phyloP scores from a whole-genome alignment of 345 rosid genomes.

The Corymbia maculata region DNA sequence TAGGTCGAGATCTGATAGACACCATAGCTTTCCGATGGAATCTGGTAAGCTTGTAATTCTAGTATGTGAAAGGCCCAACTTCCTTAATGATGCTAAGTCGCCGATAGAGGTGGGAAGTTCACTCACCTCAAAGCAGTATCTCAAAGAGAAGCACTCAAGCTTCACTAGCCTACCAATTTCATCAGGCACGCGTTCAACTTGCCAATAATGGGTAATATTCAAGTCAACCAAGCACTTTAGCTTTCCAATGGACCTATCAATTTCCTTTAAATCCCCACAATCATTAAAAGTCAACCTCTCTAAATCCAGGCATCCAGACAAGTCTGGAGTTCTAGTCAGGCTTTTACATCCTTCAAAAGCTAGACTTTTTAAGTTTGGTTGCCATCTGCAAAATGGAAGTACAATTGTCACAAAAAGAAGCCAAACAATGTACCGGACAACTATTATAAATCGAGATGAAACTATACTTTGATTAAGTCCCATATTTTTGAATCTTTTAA shows the following conservation, averaged over 20 bases:
- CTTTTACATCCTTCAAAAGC: not conserved
- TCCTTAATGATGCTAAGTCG: not conserved
- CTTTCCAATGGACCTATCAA: not conserved
- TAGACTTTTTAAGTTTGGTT: no score
- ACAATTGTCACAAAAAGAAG: no score
- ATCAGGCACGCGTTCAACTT: fast-evolving
- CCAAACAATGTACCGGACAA: fast-evolving
- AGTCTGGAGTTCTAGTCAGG: not conserved
- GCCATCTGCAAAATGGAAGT: no score
- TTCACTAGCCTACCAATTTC: not conserved
- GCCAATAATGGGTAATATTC: fast-evolving
- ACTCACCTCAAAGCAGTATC: not conserved
- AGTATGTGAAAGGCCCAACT: not conserved
- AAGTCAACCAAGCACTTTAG: not conserved
- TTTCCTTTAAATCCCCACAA: not conserved
- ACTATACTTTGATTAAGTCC: no score
- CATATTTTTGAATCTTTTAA: no score
- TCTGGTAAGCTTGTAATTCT: not conserved
- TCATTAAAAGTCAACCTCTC: not conserved
- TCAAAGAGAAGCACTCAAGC: not conserved
- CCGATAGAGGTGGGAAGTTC: not conserved
- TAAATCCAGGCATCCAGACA: not conserved
- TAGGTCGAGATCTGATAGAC: not conserved
- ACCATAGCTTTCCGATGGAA: not conserved
- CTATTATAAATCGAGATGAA: no score